These are phyloP conservation scores for Leccinum broughii DNA, from an alignment of 768 basidiomycete species.

Conservation along the genomic window DNA sequence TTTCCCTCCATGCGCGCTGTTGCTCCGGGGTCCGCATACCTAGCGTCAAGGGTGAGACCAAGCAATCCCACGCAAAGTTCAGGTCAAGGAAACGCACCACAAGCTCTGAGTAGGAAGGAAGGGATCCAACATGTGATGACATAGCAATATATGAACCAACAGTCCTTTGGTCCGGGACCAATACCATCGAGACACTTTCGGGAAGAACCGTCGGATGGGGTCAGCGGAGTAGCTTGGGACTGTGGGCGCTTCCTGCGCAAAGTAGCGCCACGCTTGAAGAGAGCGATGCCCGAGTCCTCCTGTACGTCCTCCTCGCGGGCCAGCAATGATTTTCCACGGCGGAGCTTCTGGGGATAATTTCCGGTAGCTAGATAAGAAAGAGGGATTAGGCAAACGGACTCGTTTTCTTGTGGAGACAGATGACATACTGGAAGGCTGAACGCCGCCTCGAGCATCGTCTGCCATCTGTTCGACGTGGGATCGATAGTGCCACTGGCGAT, in stretches of 20 bases:
- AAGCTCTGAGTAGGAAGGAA: slow-evolving; percentile 66
- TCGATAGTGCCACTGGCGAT: slow-evolving; percentile 94
- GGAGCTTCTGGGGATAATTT: slow-evolving; percentile 65
- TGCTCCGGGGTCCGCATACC: slow-evolving; percentile 89
- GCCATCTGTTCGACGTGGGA: slow-evolving; percentile 79
- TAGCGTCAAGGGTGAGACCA: slow-evolving; percentile 32
- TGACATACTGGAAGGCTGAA: slow-evolving; percentile 79
- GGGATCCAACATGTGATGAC: slow-evolving; percentile 85
- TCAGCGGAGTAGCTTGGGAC: slow-evolving; percentile 41
- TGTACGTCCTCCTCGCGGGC: slow-evolving; percentile 88
- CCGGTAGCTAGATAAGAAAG: slow-evolving; percentile 59
- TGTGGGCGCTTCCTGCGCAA: slow-evolving; percentile 67
- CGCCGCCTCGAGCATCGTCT: slow-evolving; percentile 67
- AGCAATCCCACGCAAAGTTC: background rate
- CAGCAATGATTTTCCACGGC: slow-evolving; percentile 87
- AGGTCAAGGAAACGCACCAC: slow-evolving; percentile 58
- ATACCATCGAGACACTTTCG: slow-evolving; percentile 66
- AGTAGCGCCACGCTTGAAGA: slow-evolving; percentile 86
- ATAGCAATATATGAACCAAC: slow-evolving; percentile 95
- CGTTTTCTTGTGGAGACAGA: background rate
- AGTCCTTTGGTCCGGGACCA: slow-evolving; percentile 85
- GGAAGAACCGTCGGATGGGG: slow-evolving; percentile 38
- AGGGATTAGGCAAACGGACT: slow-evolving; percentile 4
- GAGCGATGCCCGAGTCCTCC: slow-evolving; percentile 80
- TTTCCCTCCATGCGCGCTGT: slow-evolving; percentile 97